A percentile compares a stretch with the other conserved stretches of the same genome.
Evolutionary conservation across 2,329 filamentous ascomycete species (phyloP).

Genomic region (Aspergillus alliaceus): DNA sequence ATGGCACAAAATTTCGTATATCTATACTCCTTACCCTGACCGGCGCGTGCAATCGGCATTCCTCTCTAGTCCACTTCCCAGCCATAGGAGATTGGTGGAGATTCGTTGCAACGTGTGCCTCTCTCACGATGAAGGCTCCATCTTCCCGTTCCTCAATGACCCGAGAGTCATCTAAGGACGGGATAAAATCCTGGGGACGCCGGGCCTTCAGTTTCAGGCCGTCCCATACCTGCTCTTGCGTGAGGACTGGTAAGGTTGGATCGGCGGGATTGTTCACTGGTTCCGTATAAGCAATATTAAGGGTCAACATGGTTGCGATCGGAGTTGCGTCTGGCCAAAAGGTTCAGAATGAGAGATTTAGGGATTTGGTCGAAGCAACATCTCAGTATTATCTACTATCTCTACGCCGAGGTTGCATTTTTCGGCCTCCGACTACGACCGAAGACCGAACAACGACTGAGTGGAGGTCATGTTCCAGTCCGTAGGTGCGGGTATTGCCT

Average conservation of each 20-base stretch:
- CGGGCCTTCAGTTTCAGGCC: background rate
- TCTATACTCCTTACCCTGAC: background rate
- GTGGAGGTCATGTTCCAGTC: too few relatives aligned
- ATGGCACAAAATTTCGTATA: too few relatives aligned
- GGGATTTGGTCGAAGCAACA: too few relatives aligned
- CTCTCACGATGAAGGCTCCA: background rate
- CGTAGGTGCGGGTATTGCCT: too few relatives aligned
- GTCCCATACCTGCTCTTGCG: background rate
- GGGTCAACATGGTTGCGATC: background rate
- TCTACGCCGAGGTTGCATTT: background rate
- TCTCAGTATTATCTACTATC: background rate
- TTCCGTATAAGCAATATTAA: background rate
- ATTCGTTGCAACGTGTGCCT: background rate
- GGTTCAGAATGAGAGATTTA: too few relatives aligned
- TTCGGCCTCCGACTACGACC: background rate
- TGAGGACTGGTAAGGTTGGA: background rate
- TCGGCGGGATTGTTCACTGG: background rate
- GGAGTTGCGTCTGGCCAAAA: background rate
- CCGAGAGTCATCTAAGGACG: background rate
- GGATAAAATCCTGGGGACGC: background rate
- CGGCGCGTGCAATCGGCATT: background rate
- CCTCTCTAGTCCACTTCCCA: background rate
- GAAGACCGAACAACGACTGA: background rate
- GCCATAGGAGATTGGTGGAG: background rate
- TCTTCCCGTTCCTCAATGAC: background rate